Base-by-base conservation (phyloP, 2,329 filamentous ascomycete genomes). In the Chalaropsis ovoidea region DNA sequence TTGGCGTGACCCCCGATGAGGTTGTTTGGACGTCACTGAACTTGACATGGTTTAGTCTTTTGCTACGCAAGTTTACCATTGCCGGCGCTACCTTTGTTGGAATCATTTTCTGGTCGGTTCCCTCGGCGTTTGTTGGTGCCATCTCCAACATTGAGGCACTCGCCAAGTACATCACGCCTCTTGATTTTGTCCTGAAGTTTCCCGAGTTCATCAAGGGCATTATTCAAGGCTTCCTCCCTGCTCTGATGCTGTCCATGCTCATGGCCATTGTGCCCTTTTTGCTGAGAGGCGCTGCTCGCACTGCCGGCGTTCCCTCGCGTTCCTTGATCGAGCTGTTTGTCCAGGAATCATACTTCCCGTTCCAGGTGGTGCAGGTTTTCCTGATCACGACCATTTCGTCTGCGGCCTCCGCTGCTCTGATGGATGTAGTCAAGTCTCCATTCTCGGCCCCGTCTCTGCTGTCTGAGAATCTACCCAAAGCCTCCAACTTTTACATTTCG, bases 401-500 rank as follows among this genome's bases (percentile, higher is more conserved):
- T 11, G 85, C 88, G 0, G 87, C 88, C 2, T 83, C 87, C 11
- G 81, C 86, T 6, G 84, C 89, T 0, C 80, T 85, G 1, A 76
- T 81, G 27, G 71, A 84, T 22, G 86, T 95, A 61, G 77, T 85
- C 15, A 70, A 72, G 42, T 65, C 70, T 15, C 71, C 71, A 0
- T 62, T 70, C 11, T 69, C 69, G 1, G 69, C 69, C 3, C 69
- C 70, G 17, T 74, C 71, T 0, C 73, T 92, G 62, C 78, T 94
- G 4, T 85, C 89, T 1, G 72, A 80, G 15, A 86, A 87, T 67
- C 78, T 96, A 8, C 91, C 91, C 15, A 85, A 82, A 66, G 84
- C 88, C 0, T 90, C 89, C 67, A 95, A 93, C 76, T 91, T 95
- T 72, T 96, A 94, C 74, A 86, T 95, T 39, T 87, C 88, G 0